phyloP scores from a whole-genome alignment of 73 alveolate genomes.

The Halteria grandinella region DNA sequence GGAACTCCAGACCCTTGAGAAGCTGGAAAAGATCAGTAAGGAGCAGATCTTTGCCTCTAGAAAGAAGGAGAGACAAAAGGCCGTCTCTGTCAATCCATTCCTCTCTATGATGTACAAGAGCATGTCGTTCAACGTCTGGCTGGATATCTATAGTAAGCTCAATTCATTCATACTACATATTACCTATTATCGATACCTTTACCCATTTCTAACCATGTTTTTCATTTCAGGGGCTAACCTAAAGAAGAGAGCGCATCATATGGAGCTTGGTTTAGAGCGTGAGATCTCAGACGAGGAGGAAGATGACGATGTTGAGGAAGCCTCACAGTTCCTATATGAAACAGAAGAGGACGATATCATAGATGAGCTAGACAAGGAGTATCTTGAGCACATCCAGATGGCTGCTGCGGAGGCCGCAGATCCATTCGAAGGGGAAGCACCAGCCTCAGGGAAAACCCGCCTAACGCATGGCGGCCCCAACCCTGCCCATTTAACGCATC shows the following conservation, averaged over 20 bases:
- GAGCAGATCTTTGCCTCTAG: not conserved
- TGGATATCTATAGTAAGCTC: slow-evolving; percentile 16
- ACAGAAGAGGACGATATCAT: too few species aligned
- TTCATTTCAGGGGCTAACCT: not conserved
- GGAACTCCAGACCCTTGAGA: not conserved
- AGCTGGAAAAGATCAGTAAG: slow-evolving; percentile 6
- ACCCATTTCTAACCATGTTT: not conserved
- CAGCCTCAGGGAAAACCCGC: too few species aligned
- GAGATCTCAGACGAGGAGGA: slow-evolving; percentile 33
- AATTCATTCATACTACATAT: too few species aligned
- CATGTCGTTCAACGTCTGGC: slow-evolving; percentile 48
- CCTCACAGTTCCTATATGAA: too few species aligned
- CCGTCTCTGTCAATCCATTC: slow-evolving; percentile 46
- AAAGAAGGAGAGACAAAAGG: not conserved
- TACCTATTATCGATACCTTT: too few species aligned
- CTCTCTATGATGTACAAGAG: slow-evolving; percentile 40
- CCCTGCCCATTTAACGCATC: too few species aligned
- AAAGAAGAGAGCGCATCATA: slow-evolving; percentile 6
- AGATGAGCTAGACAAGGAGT: too few species aligned
- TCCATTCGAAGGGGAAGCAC: too few species aligned
- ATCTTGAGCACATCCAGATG: too few species aligned
- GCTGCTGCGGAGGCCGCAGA: too few species aligned
- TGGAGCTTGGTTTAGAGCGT: slow-evolving; percentile 2
- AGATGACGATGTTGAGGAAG: too few species aligned
- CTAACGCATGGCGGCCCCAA: too few species aligned